Evolutionary conservation across 176 grass and related monocot genomes (phyloP).

Genomic region (Carex myosuroides): DNA sequence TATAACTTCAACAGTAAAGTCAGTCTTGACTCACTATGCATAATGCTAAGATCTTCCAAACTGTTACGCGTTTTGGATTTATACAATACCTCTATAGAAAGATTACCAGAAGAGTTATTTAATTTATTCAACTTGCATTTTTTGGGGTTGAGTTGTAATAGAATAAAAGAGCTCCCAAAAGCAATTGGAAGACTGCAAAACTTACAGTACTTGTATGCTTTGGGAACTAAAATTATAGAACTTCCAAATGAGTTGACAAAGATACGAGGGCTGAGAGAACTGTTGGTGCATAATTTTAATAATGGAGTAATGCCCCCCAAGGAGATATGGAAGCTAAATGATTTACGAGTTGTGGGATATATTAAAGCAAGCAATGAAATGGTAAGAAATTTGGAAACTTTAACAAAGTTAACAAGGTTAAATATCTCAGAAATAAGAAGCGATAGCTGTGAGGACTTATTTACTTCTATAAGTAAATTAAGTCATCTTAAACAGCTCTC

Average conservation of each 20-base stretch:
- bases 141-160: too few relatives aligned
- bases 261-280: not conserved
- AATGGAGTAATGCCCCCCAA: not conserved
- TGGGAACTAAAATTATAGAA: not conserved
- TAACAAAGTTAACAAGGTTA: not conserved
- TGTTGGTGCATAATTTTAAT: not conserved
- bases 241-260: not conserved
- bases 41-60: not conserved
- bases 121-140: conserved; percentile 23
- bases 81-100: not conserved
- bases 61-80: conserved; percentile 25
- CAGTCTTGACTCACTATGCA: not conserved
- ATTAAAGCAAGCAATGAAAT: not conserved
- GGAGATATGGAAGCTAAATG: not conserved
- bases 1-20: not conserved
- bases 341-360: not conserved
- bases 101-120: conserved; percentile 20
- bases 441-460: not conserved
- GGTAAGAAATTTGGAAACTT: not conserved
- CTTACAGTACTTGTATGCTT: too few relatives aligned
- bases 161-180: too few relatives aligned
- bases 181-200: too few relatives aligned
- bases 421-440: not conserved
- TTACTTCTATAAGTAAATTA: not conserved
- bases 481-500: not conserved